Base-by-base conservation (phyloP, 2,329 filamentous ascomycete species). In the Endothia cerciana region DNA sequence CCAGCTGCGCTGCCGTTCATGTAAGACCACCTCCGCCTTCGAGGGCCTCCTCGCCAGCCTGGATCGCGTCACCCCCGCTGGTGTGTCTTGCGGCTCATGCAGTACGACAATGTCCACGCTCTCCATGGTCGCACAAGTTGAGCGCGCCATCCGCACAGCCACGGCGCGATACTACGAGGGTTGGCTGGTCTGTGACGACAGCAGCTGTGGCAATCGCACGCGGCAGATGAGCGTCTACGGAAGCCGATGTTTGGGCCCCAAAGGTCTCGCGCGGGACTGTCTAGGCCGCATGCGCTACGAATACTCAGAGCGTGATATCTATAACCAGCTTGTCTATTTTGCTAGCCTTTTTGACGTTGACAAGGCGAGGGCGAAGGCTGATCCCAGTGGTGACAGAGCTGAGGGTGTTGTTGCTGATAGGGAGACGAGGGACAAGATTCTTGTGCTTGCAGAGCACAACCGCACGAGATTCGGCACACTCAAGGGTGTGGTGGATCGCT, bases 141-240 rank as follows among this genome's bases (percentile, higher is more conserved):
- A 99, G 76, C 85, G 88, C 63, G 90, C 94, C 67, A 89, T 98
- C 70, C 90, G 95, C 58, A 81, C 85, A 41, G 87, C 93, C 72
- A 91, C 92, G 7, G 85, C 91, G 11, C 87, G 87, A 58, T 99
- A 99, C 82, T 98, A 99, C 77, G 91, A 97, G 74, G 93, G 89
- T 67, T 96, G 92, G 89, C 86, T 99, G 6, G 84, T 92, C 47
- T 99, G 95, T 77, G 91, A 97, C 76, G 95, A 99, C 76, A 82
- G 91, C 1, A 89, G 91, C 41, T 99, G 95, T 77, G 91, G 90
- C 36, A 91, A 89, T 74, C 90, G 92, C 65, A 98, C 95, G 2
- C 87, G 94, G 59, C 93, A 97, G 76, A 94, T 98, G 83, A 92
- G 89, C 72, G 95, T 99, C 47, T 97, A 97, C 76, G 95, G 95